phyloP scores from a whole-genome alignment of 1,284 basidiomycete species.

The Phlebopus sp. region DNA sequence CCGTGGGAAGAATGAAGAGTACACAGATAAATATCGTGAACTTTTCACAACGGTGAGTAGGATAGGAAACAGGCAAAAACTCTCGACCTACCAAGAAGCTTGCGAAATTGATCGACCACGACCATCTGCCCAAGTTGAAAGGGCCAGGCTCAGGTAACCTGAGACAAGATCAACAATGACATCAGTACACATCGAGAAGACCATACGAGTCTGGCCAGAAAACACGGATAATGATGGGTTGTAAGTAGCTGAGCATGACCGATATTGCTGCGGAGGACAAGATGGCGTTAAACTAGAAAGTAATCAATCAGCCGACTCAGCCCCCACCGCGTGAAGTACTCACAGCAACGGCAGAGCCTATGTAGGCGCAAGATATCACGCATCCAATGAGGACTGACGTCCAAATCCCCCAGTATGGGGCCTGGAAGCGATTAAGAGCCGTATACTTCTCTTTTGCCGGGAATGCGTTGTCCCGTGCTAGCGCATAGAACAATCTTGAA shows the following conservation, averaged over 20 bases:
- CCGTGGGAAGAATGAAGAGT: constrained; percentile 60
- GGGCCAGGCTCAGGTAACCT: constrained; percentile 50
- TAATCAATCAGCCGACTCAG: not conserved
- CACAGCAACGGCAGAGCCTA: constrained; percentile 54
- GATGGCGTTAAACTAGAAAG: constrained; percentile 51
- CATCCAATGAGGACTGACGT: constrained; percentile 52
- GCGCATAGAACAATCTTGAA: constrained; percentile 55
- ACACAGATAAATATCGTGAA: constrained; percentile 54
- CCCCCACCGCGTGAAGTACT: constrained; percentile 17
- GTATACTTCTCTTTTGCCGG: constrained; percentile 46
- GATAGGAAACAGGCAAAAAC: not conserved
- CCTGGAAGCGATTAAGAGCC: constrained; percentile 51
- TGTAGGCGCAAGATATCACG: constrained; percentile 56
- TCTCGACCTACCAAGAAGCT: constrained; percentile 41
- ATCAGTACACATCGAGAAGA: not conserved
- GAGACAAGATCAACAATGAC: not conserved
- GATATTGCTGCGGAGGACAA: constrained; percentile 55
- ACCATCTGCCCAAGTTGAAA: constrained; percentile 53
- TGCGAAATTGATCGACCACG: constrained; percentile 49
- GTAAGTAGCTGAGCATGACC: constrained; percentile 58
- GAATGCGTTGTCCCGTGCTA: constrained; percentile 53
- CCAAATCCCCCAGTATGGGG: constrained; percentile 58
- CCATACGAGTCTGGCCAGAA: constrained; percentile 55
- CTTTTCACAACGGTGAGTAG: constrained; percentile 26
- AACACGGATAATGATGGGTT: constrained; percentile 56